Evolutionary conservation across 1,284 basidiomycete genomes (phyloP).

Genomic region (Neonothopanus nambi): DNA sequence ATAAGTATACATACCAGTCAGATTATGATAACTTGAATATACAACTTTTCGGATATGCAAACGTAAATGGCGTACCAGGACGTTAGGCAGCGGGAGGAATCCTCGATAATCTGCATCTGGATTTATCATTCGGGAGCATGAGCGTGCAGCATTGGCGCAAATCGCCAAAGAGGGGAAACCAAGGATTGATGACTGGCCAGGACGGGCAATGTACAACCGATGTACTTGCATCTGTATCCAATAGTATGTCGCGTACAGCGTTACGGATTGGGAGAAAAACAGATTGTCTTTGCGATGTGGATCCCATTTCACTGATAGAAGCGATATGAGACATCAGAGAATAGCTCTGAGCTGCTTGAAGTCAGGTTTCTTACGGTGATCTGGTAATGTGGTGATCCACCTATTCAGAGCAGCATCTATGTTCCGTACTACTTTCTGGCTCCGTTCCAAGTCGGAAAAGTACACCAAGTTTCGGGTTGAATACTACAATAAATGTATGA

Average conservation of each 20-base stretch:
- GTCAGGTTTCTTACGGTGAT: too few relatives aligned
- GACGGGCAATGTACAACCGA: conserved; percentile 51
- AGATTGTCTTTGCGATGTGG: background rate
- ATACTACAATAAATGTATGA: too few relatives aligned
- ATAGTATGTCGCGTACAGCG: conserved; percentile 12
- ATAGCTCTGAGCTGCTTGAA: too few relatives aligned
- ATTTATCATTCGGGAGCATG: conserved; percentile 53
- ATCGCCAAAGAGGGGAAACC: conserved; percentile 30
- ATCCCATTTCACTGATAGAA: conserved; percentile 41
- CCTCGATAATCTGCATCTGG: too few relatives aligned
- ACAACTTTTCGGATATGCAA: background rate
- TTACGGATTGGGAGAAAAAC: conserved; percentile 11
- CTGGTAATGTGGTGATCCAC: conserved; percentile 58
- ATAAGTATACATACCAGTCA: too few relatives aligned
- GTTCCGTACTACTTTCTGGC: conserved; percentile 54
- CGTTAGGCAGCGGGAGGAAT: conserved; percentile 15
- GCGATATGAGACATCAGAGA: too few relatives aligned
- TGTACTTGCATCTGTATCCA: conserved; percentile 56
- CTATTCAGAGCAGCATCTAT: conserved; percentile 59
- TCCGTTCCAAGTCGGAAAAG: conserved; percentile 34
- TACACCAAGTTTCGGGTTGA: conserved; percentile 55
- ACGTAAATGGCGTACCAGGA: conserved; percentile 7
- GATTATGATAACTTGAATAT: too few relatives aligned
- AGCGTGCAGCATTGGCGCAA: conserved; percentile 39
- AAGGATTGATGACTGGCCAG: conserved; percentile 28